These are phyloP conservation scores for Sporothrix pallida DNA, from an alignment of 2,329 filamentous ascomycete species.

Conservation along the genomic window DNA sequence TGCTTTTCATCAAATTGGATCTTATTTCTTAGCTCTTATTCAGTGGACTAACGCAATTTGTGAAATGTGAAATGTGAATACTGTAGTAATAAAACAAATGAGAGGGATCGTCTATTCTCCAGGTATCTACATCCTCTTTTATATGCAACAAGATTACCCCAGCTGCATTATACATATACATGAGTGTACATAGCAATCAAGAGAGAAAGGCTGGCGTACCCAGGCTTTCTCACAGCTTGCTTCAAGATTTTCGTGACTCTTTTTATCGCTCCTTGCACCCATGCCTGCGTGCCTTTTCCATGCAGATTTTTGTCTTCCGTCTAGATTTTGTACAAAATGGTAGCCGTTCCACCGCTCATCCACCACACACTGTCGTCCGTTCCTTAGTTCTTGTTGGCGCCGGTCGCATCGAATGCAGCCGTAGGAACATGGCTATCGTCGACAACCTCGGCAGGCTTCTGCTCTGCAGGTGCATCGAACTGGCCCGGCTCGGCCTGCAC, in stretches of 20 bases:
- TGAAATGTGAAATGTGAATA: not conserved
- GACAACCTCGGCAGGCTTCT: constrained; percentile 13
- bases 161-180: constrained; percentile 25
- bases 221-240: not conserved
- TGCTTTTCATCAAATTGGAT: not conserved
- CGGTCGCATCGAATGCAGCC: constrained; percentile 44
- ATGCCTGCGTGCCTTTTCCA: not conserved
- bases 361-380: not conserved
- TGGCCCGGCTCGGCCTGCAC: constrained; percentile 17
- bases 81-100: not conserved
- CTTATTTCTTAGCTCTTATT: not conserved
- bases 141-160: not conserved
- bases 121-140: constrained; percentile 25
- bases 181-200: constrained; percentile 19
- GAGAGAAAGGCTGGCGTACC: not conserved
- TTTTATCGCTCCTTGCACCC: not conserved
- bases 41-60: not conserved
- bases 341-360: not conserved
- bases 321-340: constrained; percentile 23
- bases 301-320: constrained; percentile 3
- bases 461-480: not conserved
- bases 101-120: constrained; percentile 16
- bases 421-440: constrained; percentile 39
- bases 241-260: not conserved
- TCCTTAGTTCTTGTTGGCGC: constrained; percentile 42